phyloP scores from a whole-genome alignment of 1,284 basidiomycete species.

The Cutaneotrichosporon cutaneum region DNA sequence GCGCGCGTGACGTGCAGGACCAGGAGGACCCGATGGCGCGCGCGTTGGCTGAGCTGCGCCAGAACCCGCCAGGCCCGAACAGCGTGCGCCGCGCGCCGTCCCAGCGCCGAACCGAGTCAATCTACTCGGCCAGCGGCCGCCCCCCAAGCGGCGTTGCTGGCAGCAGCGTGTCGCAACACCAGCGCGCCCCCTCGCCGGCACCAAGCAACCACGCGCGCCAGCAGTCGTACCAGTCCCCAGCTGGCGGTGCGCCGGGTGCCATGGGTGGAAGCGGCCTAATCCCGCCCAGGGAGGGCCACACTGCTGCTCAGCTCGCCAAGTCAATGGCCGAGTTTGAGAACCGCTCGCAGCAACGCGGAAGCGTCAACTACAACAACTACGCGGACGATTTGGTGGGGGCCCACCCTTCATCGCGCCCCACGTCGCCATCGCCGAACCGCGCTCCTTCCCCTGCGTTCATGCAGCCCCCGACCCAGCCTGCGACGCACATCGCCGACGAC shows the following conservation, averaged over 20 bases:
- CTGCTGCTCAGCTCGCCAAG: conserved; percentile 51
- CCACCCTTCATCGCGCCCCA: conserved; percentile 65
- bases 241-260: conserved; percentile 11
- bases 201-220: conserved; percentile 32
- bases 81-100: conserved; percentile 47
- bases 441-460: conserved; percentile 60
- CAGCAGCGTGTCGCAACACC: not conserved
- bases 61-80: conserved; percentile 43
- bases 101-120: conserved; percentile 46
- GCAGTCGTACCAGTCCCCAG: conserved; percentile 10
- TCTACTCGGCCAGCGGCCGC: conserved; percentile 26
- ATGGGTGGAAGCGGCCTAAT: conserved; percentile 48
- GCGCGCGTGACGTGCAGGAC: conserved; percentile 50
- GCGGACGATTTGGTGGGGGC: conserved; percentile 74
- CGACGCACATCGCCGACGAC: conserved; percentile 64
- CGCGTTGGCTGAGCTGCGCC: conserved; percentile 16
- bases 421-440: conserved; percentile 60
- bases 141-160: not conserved
- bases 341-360: conserved; percentile 34
- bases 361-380: conserved; percentile 55
- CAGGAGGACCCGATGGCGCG: conserved; percentile 71
- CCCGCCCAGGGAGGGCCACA: conserved; percentile 51
- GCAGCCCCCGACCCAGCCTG: conserved; percentile 61
- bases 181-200: conserved; percentile 33
- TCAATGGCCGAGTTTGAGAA: conserved; percentile 53